These are phyloP conservation scores for Russula ochroleuca DNA, from an alignment of 768 basidiomycete species.

Conservation along the genomic window DNA sequence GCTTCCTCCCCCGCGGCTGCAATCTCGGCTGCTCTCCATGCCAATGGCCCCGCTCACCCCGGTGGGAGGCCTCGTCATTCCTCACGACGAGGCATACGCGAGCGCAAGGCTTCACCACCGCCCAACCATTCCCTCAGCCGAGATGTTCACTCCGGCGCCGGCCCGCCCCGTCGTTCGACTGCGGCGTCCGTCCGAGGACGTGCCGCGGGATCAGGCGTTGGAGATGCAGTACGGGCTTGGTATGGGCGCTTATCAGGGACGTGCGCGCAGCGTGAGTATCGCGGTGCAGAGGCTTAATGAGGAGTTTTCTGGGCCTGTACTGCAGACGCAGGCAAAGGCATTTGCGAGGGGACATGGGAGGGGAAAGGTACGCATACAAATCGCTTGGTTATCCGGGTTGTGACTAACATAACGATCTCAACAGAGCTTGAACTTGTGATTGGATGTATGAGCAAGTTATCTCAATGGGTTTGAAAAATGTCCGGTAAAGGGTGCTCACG, in stretches of 20 bases:
- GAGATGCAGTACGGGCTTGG: not conserved
- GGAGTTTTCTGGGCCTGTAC: not conserved
- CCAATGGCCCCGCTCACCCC: not conserved
- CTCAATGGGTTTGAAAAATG: not conserved
- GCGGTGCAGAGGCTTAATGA: slow-evolving; percentile 3
- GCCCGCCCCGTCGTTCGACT: not conserved
- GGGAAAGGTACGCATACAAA: slow-evolving; percentile 8
- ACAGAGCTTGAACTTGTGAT: slow-evolving; percentile 17
- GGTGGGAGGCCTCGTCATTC: not conserved
- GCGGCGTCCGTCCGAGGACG: slow-evolving; percentile 1
- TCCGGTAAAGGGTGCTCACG: too few species aligned
- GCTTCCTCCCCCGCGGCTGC: not conserved
- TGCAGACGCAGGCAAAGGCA: not conserved
- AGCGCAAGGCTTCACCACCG: slow-evolving; percentile 10
- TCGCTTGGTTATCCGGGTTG: too few species aligned
- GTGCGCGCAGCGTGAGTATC: slow-evolving; percentile 12
- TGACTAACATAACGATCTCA: not conserved
- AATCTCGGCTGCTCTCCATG: not conserved
- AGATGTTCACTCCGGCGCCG: slow-evolving; percentile 2
- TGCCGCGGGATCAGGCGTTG: not conserved
- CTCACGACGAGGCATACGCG: slow-evolving; percentile 14
- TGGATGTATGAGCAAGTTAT: not conserved
- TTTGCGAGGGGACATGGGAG: slow-evolving; percentile 11
- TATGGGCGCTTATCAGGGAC: not conserved
- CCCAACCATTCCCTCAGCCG: not conserved